phyloP scores from a whole-genome alignment of 345 rosid species.

The Lepidium africanum region DNA sequence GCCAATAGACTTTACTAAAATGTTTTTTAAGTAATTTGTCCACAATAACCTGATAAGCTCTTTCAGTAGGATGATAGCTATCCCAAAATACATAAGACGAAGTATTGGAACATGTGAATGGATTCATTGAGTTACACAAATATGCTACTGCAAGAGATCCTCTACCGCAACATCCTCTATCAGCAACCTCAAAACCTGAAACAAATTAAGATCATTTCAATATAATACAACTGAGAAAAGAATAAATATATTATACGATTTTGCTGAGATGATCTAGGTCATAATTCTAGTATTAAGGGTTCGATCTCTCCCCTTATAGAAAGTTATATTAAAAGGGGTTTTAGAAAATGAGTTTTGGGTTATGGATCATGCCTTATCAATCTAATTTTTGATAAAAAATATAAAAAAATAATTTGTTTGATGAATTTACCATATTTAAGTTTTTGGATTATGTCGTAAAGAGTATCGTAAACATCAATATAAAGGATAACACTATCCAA shows the following conservation, averaged over 20 bases:
- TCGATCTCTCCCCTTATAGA: too few species aligned
- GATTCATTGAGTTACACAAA: slow-evolving; percentile 35
- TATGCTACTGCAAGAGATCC: slow-evolving; percentile 38
- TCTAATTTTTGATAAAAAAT: too few species aligned
- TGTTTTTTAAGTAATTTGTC: slow-evolving; percentile 6
- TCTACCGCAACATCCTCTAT: slow-evolving; percentile 53
- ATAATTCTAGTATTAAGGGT: too few species aligned
- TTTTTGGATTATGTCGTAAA: slow-evolving; percentile 33
- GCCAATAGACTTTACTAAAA: background rate
- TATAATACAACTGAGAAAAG: background rate
- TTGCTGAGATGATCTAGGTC: too few species aligned
- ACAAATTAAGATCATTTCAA: background rate
- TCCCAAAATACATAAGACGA: slow-evolving; percentile 30
- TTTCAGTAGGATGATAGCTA: too few species aligned
- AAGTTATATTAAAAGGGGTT: too few species aligned
- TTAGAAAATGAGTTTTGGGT: too few species aligned
- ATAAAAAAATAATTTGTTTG: background rate
- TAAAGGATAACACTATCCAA: slow-evolving; percentile 29
- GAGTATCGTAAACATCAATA: slow-evolving; percentile 37
- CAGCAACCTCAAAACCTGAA: slow-evolving; percentile 37
- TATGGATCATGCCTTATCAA: too few species aligned
- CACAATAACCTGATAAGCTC: slow-evolving; percentile 34
- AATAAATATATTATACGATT: background rate
- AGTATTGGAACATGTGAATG: slow-evolving; percentile 30
- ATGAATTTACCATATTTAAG: slow-evolving; percentile 33